Conservation (phyloP, 352 stramenopile genomes). For the Elongisporangium prolatum region DNA sequence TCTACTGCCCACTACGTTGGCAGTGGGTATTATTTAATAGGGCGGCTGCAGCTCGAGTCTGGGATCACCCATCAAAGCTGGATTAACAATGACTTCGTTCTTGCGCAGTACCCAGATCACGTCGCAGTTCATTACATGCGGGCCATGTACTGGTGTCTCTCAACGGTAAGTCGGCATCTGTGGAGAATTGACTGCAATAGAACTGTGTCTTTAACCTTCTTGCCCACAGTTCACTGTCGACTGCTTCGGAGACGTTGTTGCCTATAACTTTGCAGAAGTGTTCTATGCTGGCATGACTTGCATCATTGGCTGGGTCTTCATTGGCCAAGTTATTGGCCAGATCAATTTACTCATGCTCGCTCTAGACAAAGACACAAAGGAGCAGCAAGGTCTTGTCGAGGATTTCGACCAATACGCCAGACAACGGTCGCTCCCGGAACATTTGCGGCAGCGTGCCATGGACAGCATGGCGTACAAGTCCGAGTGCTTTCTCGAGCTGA, state of each 20-base stretch:
- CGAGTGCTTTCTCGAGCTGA: conserved; percentile 38
- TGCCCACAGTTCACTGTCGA: conserved; percentile 60
- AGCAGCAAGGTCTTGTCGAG: conserved; percentile 42
- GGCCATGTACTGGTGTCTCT: conserved; percentile 76
- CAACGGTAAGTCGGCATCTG: conserved; percentile 31
- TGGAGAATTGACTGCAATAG: neutral
- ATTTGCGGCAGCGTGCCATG: conserved; percentile 35
- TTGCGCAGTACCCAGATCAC: conserved; percentile 45
- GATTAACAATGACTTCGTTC: conserved; percentile 49
- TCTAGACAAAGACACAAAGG: conserved; percentile 51
- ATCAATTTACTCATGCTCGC: conserved; percentile 72
- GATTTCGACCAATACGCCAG: conserved; percentile 73
- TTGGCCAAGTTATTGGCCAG: conserved; percentile 63
- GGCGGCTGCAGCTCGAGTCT: conserved; percentile 28
- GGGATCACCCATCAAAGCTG: conserved; percentile 35
- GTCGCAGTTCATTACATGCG: conserved; percentile 61
- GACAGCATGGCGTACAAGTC: conserved; percentile 55
- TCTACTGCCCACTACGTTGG: conserved; percentile 47
- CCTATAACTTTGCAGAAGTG: conserved; percentile 56
- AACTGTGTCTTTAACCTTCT: conserved; percentile 3
- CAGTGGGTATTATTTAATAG: conserved; percentile 47
- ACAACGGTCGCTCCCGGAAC: conserved; percentile 33
- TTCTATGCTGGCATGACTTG: conserved; percentile 58
- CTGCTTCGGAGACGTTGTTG: conserved; percentile 69
- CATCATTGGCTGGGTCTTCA: conserved; percentile 71